Evolutionary conservation across 2,329 filamentous ascomycete genomes (phyloP).

Genomic region (Raffaelea deltoideospora): DNA sequence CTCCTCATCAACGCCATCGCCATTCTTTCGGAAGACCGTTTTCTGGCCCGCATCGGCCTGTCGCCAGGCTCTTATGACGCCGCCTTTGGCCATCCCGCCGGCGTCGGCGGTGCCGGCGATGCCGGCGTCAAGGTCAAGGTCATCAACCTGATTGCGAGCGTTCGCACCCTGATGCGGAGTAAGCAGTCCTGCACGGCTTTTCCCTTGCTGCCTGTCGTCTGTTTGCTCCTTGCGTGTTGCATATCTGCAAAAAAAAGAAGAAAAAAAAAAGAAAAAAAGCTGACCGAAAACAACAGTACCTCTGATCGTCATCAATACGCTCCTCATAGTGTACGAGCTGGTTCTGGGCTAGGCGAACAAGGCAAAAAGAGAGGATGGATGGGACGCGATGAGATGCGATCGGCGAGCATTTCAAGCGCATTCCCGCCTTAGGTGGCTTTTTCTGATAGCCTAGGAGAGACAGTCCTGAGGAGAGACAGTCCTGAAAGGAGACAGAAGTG

Average conservation of each 20-base stretch:
- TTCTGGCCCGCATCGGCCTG: constrained; percentile 81
- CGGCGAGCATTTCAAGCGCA: no score
- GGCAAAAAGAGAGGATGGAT: no score
- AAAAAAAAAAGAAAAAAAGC: no score
- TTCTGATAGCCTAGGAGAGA: no score
- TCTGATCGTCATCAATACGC: constrained; percentile 65
- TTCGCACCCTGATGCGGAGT: constrained; percentile 90
- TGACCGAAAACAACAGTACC: constrained; percentile 47
- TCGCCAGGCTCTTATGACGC: constrained; percentile 55
- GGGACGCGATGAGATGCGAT: no score
- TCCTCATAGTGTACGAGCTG: constrained; percentile 73
- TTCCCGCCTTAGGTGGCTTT: no score
- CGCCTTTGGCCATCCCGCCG: constrained; percentile 57
- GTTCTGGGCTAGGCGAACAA: constrained; percentile 54
- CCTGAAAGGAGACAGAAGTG: no score
- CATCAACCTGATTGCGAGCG: constrained; percentile 78
- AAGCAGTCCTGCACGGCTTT: constrained; percentile 18
- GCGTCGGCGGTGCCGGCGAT: no score
- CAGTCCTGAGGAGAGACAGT: no score
- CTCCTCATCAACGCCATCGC: constrained; percentile 90
- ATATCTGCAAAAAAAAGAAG: no score
- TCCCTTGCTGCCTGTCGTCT: background rate
- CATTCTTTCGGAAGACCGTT: constrained; percentile 86
- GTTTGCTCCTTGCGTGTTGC: no score
- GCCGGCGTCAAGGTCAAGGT: constrained; percentile 74